Percentiles rank a stretch among this genome's conserved stretches.
Conservation (phyloP, 331 rosid species). For the Spiraea crenata region DNA sequence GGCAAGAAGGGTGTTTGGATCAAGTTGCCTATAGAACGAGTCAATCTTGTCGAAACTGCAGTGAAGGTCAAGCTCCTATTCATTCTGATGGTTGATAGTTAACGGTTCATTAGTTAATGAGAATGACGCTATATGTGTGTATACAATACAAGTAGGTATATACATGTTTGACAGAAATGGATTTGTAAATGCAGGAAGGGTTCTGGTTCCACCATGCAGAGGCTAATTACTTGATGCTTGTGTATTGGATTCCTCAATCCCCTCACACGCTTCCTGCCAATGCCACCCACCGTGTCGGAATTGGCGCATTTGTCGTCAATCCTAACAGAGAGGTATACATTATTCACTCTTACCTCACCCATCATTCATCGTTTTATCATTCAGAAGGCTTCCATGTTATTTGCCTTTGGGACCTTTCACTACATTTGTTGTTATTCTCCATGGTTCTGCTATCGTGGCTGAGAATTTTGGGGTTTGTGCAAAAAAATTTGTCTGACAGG, state of each 20-base stretch:
- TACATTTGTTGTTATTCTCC: background rate
- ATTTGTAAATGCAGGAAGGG: constrained; percentile 61
- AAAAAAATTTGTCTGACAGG: constrained; percentile 30
- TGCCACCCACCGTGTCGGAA: constrained; percentile 75
- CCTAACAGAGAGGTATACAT: constrained; percentile 60
- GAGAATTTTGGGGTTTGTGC: constrained; percentile 3
- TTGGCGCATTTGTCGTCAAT: constrained; percentile 70
- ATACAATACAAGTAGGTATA: background rate
- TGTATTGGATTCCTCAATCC: constrained; percentile 67
- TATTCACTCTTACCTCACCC: background rate
- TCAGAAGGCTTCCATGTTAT: background rate
- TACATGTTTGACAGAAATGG: background rate
- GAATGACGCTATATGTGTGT: background rate
- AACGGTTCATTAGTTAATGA: background rate
- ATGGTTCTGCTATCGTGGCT: constrained; percentile 1
- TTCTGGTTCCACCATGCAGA: constrained; percentile 96
- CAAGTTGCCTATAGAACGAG: constrained; percentile 67
- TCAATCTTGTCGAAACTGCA: constrained; percentile 63
- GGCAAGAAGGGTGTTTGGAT: constrained; percentile 87
- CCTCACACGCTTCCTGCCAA: constrained; percentile 65
- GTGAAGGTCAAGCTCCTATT: constrained; percentile 51
- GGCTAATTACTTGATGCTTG: constrained; percentile 80
- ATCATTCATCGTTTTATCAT: background rate
- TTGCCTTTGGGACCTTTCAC: background rate
- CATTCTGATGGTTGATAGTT: background rate